A percentile compares a stretch with the other conserved stretches of the same genome.
phyloP scores from a whole-genome alignment of 2,329 filamentous ascomycete genomes.

The Simplicillium aogashimaense region DNA sequence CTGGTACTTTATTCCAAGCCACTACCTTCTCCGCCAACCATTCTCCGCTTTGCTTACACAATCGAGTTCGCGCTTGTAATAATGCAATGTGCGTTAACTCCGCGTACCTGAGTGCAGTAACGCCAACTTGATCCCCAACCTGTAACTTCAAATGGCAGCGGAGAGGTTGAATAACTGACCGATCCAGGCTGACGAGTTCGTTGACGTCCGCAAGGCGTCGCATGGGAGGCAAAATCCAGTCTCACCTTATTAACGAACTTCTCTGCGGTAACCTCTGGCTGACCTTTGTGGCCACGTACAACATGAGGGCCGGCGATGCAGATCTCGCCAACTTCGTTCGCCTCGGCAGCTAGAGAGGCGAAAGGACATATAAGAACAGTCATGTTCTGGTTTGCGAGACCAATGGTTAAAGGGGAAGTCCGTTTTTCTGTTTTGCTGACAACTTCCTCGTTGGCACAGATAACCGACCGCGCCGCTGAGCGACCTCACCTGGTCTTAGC shows the following conservation, averaged over 20 bases:
- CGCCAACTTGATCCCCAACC: neutral
- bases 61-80: neutral
- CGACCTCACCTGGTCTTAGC: no score
- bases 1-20: no score
- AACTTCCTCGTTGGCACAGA: constrained; percentile 2
- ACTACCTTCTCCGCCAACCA: no score
- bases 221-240: constrained; percentile 1
- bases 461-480: neutral
- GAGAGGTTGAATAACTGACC: neutral
- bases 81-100: constrained; percentile 2
- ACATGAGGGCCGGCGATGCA: constrained; percentile 1
- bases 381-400: neutral
- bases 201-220: constrained; percentile 1
- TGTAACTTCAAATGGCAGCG: neutral
- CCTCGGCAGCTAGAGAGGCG: neutral
- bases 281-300: neutral
- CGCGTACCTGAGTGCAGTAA: constrained; percentile 2
- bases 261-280: constrained; percentile 1
- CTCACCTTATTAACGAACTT: constrained; percentile 1
- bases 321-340: constrained; percentile 1
- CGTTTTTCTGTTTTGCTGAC: neutral
- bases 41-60: no score
- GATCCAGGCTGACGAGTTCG: neutral
- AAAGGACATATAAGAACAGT: neutral
- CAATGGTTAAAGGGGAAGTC: neutral